A percentile compares a stretch with the other conserved stretches of the same genome.
Evolutionary conservation across 1,284 basidiomycete species (phyloP).

Genomic region (Leccinum solheimii): DNA sequence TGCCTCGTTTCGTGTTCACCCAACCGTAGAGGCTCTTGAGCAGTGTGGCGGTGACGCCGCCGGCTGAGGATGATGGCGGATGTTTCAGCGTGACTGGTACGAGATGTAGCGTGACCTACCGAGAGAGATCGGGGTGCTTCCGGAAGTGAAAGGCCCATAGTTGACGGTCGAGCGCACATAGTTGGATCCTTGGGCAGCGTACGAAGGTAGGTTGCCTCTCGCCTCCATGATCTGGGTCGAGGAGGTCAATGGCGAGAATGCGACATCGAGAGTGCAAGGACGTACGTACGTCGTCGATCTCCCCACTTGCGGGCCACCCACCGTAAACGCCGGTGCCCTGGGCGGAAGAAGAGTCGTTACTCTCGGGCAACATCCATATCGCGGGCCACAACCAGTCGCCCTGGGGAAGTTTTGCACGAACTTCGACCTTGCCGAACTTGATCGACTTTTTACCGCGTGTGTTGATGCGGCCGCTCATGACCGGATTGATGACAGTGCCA

Average conservation of each 20-base stretch:
- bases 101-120: slow-evolving; percentile 41
- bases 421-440: slow-evolving; percentile 72
- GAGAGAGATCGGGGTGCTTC: slow-evolving; percentile 47
- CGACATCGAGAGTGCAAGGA: not conserved
- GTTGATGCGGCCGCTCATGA: slow-evolving; percentile 71
- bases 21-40: slow-evolving; percentile 54
- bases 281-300: slow-evolving; percentile 73
- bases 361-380: slow-evolving; percentile 78
- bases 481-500: slow-evolving; percentile 75
- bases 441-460: slow-evolving; percentile 65
- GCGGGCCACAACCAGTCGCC: slow-evolving; percentile 83
- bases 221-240: slow-evolving; percentile 67
- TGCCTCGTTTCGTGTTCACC: slow-evolving; percentile 63
- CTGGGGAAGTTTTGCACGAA: slow-evolving; percentile 44
- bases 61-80: slow-evolving; percentile 6
- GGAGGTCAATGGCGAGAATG: not conserved
- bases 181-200: slow-evolving; percentile 68
- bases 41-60: slow-evolving; percentile 19
- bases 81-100: not conserved
- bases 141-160: slow-evolving; percentile 60
- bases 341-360: slow-evolving; percentile 35
- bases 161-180: slow-evolving; percentile 73
- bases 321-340: slow-evolving; percentile 56
- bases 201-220: slow-evolving; percentile 63
- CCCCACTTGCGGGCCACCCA: slow-evolving; percentile 70